Evolutionary conservation across 192 early-diverging fungal genomes (phyloP), one percentile per base, ranked within the genome.

Genomic region (Umbelopsis ramanniana): DNA sequence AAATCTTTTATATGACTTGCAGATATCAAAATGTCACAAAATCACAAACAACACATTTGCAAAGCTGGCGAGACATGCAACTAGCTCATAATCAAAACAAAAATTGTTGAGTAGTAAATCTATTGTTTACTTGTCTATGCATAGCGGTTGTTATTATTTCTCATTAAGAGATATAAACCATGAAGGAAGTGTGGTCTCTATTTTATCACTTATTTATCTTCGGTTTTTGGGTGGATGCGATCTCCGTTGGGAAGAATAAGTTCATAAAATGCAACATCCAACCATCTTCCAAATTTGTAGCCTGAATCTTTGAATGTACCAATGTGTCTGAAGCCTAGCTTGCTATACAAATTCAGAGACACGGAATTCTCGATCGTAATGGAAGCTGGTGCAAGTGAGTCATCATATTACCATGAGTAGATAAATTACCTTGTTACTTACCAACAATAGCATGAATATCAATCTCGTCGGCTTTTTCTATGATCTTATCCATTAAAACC

Each of bases 261-360:
- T 60, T 86, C 81, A 23, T 81, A 74, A 50, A 88, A 88, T 2
- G 72, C 75, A 53, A 80, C 83, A 77, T 86, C 83, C 45, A 86
- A 71, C 74, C 80, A 86, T 12, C 81, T 76, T 40, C 80, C 84
- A 80, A 86, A 88, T 63, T 88, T 88, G 73, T 76, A 84, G 3
- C 87, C 87, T n/a, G 81, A 77, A 48, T 88, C 81, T 37, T 70
- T 74, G 75, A 88, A 79, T 0, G 74, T 78, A 3, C 84, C 87
- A 8, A 84, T 82, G 7, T 80, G 54, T 17, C 76, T 75, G 70
- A 88, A 88, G 17, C 81, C 81, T 37, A 77, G 75, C 12, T 80
- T 75, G 15, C 67, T 72, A 9, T 80, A 80, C 4, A 88, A 69
- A 12, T 66, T 22, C 9, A 84, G 43, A 37, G 81, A 83, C 1